These are phyloP conservation scores for Excoecaria agallocha DNA, from an alignment of 345 rosid genomes.

Conservation along the genomic window DNA sequence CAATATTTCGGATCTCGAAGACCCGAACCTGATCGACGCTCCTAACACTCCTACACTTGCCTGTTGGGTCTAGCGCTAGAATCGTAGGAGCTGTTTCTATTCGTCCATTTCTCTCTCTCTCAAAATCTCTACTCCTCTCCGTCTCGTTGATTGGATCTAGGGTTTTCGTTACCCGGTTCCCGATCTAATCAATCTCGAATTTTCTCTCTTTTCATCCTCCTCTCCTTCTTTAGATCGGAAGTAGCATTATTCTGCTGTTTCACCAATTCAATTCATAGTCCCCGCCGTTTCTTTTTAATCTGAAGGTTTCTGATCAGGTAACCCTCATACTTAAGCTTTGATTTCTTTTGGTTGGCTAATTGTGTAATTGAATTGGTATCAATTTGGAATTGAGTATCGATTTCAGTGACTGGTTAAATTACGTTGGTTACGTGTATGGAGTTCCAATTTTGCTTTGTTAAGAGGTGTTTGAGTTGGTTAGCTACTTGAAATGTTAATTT, in stretches of 20 bases:
- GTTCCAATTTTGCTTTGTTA: no score
- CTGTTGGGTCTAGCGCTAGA: not conserved
- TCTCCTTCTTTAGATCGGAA: not conserved
- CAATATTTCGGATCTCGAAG: no score
- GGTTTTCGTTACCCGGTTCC: not conserved
- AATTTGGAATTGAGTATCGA: no score
- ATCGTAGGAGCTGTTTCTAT: not conserved
- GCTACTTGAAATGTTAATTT: no score
- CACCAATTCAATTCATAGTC: not conserved
- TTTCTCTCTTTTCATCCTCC: not conserved
- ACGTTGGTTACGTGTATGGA: no score
- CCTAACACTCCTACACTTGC: no score
- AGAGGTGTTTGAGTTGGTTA: no score
- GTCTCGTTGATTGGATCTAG: constrained; percentile 5
- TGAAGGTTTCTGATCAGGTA: not conserved
- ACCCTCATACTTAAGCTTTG: no score
- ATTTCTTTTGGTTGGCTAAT: no score
- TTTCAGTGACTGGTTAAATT: no score
- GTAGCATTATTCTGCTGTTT: not conserved
- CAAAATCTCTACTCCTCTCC: not conserved
- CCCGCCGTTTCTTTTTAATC: not conserved
- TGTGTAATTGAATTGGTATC: no score
- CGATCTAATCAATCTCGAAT: not conserved
- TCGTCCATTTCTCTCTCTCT: not conserved
- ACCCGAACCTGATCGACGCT: no score